Evolutionary conservation across 148 eudicot genomes (phyloP), one percentile per base, ranked within the genome.

Genomic region (Agrostemma githago): DNA sequence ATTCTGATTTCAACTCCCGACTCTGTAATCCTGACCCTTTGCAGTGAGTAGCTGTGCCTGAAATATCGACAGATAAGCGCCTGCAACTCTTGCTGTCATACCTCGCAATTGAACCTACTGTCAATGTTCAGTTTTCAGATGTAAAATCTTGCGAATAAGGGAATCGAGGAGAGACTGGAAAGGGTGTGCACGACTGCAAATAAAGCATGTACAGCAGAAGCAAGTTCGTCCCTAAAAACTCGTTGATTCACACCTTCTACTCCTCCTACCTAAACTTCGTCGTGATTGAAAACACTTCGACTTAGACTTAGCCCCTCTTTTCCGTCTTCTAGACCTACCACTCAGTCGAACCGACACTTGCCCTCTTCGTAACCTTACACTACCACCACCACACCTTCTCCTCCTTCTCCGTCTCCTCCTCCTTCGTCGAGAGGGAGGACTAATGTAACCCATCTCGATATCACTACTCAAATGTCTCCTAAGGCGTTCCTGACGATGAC

Each of bases 121-220:
- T 26, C 34, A 26, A 26, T 0, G 34, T 26, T n/a, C n/a, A n/a
- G n/a, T n/a, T n/a, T n/a, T n/a, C n/a, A n/a, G n/a, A 6, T 0
- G 62, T 10, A 73, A 5, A 42, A 91, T 94, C 92, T 88, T 84
- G 66, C 8, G 68, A 79, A 91, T 79, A 12, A 93, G 1, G 86
- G 11, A n/a, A n/a, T n/a, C n/a, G 73, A 38, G 37, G 88, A 83
- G 4, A 88, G 88, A 10, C 16, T 51, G 4, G 15, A 51, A 11
- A 11, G 85, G 70, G 37, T 80, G 77, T 19, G 83, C 76, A 26
- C 34, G 34, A 26, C 34, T 26, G 34, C 34, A 26, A 0, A 1
- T 26, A 26, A 26, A n/a, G n/a, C 34, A 26, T 26, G n/a, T n/a
- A n/a, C 34, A 26, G 34, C n/a, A n/a, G 34, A 26, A 26, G 1